These are phyloP conservation scores for Daldinia sp. DNA, from an alignment of 2,329 filamentous ascomycete genomes.

Conservation along the genomic window DNA sequence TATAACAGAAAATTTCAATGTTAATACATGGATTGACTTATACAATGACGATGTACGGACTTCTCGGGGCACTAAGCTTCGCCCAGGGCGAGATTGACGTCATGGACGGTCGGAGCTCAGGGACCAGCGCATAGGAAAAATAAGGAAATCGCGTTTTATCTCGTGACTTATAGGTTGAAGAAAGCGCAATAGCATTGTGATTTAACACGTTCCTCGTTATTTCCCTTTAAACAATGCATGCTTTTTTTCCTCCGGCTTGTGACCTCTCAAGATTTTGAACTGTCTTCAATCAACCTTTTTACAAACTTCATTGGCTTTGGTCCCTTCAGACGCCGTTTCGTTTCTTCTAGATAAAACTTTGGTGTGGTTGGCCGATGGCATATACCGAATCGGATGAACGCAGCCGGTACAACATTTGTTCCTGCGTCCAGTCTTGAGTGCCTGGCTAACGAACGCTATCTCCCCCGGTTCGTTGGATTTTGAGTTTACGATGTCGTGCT, in stretches of 20 bases:
- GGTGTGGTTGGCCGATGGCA: background rate
- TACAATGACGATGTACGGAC: constrained; percentile 31
- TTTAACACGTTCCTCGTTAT: constrained; percentile 12
- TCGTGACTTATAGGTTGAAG: constrained; percentile 12
- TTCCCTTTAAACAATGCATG: background rate
- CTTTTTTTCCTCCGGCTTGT: background rate
- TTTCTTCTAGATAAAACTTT: background rate
- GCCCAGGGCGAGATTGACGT: constrained; percentile 29
- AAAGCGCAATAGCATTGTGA: constrained; percentile 4
- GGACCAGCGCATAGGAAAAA: constrained; percentile 5
- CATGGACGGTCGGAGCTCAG: constrained; percentile 17
- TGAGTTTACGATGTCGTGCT: constrained; percentile 17
- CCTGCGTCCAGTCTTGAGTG: constrained; percentile 23
- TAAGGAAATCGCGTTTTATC: constrained; percentile 19
- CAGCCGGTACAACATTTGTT: constrained; percentile 21
- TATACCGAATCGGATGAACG: constrained; percentile 7
- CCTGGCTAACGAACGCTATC: constrained; percentile 20
- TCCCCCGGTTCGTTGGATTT: background rate
- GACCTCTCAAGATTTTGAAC: background rate
- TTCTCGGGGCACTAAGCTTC: constrained; percentile 19
- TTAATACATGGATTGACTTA: constrained; percentile 17
- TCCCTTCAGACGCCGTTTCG: background rate
- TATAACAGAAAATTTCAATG: background rate
- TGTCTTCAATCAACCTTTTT: constrained; percentile 4
- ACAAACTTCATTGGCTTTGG: constrained; percentile 1